Evolutionary conservation across 2,329 filamentous ascomycete genomes (phyloP).

Genomic region (Colletotrichum sp.): DNA sequence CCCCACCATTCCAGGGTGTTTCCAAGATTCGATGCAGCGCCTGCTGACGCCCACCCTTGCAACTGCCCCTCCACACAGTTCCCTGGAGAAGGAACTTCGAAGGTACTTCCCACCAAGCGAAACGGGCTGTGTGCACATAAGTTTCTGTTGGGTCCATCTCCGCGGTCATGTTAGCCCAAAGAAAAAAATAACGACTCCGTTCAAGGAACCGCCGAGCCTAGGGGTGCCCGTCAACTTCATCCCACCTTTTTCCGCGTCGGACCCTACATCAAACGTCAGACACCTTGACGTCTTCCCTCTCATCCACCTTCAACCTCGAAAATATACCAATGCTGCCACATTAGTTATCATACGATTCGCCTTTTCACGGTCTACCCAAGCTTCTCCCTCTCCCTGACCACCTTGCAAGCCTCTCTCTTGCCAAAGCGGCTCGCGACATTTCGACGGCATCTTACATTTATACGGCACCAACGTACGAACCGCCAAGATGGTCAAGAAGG

Average conservation of each 20-base stretch:
- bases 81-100: background rate
- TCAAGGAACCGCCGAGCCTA: background rate
- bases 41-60: constrained; percentile 11
- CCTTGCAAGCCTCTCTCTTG: background rate
- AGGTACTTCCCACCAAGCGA: background rate
- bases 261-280: background rate
- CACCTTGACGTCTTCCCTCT: background rate
- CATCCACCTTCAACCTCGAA: background rate
- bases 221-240: constrained; percentile 1
- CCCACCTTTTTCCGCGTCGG: background rate
- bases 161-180: background rate
- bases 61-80: constrained; percentile 4
- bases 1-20: constrained; percentile 19
- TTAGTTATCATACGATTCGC: background rate
- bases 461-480: background rate
- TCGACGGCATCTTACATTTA: background rate
- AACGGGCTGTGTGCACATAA: background rate
- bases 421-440: background rate
- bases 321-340: background rate
- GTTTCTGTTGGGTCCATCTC: background rate
- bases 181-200: background rate
- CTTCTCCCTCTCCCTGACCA: background rate
- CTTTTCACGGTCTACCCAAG: background rate
- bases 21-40: constrained; percentile 18
- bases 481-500: constrained; percentile 52